Base-by-base conservation (phyloP, 306 rosid genomes). In the Alnus rubra region DNA sequence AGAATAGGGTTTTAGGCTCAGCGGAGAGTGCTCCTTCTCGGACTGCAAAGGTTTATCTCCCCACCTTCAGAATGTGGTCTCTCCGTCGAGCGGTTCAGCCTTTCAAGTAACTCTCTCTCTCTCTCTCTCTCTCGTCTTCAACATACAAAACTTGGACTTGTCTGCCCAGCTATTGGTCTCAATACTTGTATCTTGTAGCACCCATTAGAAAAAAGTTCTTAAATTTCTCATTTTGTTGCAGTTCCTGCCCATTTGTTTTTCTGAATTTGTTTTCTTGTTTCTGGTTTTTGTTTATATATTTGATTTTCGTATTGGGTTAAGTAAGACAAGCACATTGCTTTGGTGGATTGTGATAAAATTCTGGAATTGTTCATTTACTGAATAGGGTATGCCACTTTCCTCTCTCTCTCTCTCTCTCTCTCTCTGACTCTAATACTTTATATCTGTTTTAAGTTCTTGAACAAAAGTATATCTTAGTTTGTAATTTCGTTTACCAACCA, bases 61-160 rank as follows among this genome's bases (percentile, higher is more conserved):
- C 45, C 45, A 10, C 65, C 65, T 19, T 62, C 35, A 48, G 39
- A 44, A 79, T 73, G 82, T 51, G 67, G 63, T 39, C 55, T 16
- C n/a, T 23, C 49, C 82, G 69, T 23, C 54, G 73, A 73, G 51
- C 55, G 23, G 54, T 28, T 73, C 48, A 12, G 12, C 2, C 47
- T 49, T 39, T 79, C 55, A 79, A 37, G 82, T 79, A 79, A 12
- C 42, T 48, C 33, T 71, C 52, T 8, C 11, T 13, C 16, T n/a
- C 44, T 14, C 64, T 48, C 74, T 69, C 28, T 5, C 16, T 59
- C 37, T 35, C 2, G 37, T 15, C 2, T 15, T 4, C 15, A 2
- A 1, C 23, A 8, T 3, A 33, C 42, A 39, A 1, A 23, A 19
- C 16, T 58, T 30, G 50, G 49, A 47, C 16, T 39, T 72, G 11